Evolutionary conservation across 306 rosid species (phyloP).

Genomic region (Pterocarpus santalinus): DNA sequence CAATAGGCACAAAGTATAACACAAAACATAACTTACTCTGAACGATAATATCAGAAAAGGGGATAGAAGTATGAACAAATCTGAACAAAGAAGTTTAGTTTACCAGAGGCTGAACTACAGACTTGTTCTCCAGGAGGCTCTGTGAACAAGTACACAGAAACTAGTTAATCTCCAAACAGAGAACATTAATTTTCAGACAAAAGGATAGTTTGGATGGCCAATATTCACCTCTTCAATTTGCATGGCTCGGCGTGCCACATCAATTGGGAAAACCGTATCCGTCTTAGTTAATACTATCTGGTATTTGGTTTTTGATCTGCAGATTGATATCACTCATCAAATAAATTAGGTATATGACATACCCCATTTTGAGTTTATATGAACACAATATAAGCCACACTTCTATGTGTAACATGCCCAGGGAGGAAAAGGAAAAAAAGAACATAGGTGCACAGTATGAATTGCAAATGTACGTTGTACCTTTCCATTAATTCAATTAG

Average conservation of each 20-base stretch:
- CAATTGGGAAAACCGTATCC: constrained; percentile 82
- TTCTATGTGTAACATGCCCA: background rate
- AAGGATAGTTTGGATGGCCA: background rate
- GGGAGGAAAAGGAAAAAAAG: constrained; percentile 12
- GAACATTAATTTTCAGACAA: constrained; percentile 12
- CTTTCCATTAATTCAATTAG: constrained; percentile 93
- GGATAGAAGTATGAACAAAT: constrained; percentile 28
- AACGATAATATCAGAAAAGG: background rate
- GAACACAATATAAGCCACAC: constrained; percentile 15
- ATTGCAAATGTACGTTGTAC: constrained; percentile 48
- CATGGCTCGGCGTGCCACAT: constrained; percentile 91
- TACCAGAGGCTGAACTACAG: constrained; percentile 89
- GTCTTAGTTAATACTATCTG: constrained; percentile 91
- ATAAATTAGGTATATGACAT: constrained; percentile 23
- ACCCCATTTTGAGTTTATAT: constrained; percentile 18
- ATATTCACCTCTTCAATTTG: constrained; percentile 89
- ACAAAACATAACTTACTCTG: constrained; percentile 22
- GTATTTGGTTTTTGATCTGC: constrained; percentile 89
- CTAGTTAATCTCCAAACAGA: constrained; percentile 47
- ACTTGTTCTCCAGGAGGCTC: constrained; percentile 76
- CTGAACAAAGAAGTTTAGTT: constrained; percentile 50
- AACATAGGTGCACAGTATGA: constrained; percentile 1
- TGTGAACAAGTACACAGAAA: constrained; percentile 48
- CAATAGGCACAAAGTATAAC: constrained; percentile 36
- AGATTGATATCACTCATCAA: constrained; percentile 40